Evolutionary conservation across 345 rosid genomes (phyloP).

Genomic region (Litchi chinensis): DNA sequence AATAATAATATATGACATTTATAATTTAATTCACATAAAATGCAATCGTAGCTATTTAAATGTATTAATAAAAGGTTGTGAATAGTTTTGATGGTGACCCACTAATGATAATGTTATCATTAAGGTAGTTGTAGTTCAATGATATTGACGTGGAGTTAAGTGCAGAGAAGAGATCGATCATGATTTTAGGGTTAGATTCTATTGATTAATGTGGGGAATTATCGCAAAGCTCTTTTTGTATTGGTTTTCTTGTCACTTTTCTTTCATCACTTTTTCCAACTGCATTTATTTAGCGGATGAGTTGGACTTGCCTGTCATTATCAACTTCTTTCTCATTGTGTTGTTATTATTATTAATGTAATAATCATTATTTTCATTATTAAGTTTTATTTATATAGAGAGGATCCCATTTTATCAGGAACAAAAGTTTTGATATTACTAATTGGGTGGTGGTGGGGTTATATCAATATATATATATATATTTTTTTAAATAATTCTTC

Average conservation of each 20-base stretch:
- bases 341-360: too few relatives aligned
- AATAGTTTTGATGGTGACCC: background rate
- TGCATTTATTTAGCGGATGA: background rate
- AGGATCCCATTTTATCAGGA: too few relatives aligned
- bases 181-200: background rate
- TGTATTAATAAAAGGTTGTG: background rate
- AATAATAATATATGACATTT: too few relatives aligned
- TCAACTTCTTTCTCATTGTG: background rate
- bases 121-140: background rate
- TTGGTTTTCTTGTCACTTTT: background rate
- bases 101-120: background rate
- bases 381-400: too few relatives aligned
- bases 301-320: background rate
- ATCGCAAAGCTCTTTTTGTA: background rate
- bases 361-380: too few relatives aligned
- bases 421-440: too few relatives aligned
- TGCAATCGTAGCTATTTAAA: background rate
- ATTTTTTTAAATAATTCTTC: too few relatives aligned
- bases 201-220: background rate
- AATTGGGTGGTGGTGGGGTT: too few relatives aligned
- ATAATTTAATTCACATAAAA: too few relatives aligned
- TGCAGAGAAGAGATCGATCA: background rate
- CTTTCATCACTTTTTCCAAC: background rate
- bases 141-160: background rate
- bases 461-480: too few relatives aligned